Evolutionary conservation across 2,329 filamentous ascomycete species (phyloP), one percentile per base, ranked within the genome.

Genomic region (Hypoxylon sp.): DNA sequence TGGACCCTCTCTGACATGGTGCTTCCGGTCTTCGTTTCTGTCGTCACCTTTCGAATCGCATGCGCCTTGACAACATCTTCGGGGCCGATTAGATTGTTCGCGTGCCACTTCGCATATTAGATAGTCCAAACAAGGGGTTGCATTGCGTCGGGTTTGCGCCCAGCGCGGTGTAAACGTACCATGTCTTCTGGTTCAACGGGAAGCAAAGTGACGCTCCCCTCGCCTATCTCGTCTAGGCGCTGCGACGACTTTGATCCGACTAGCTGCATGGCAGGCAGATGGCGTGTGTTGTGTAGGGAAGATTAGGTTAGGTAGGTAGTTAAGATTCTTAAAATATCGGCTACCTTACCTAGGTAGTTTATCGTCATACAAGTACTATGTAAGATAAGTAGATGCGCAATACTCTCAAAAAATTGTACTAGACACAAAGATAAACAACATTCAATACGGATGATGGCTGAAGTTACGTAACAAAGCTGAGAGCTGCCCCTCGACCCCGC

Each of bases 71-170:
- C 80, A 50, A 85, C 74, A 72, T 89, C 87, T 67, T 83, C 81
- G 62, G 82, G 77, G 9, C 82, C 79, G 72, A 89, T 87, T 66
- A 89, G 81, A 78, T 89, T 89, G 77, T 89, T 87, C 72, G 86
- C 85, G 68, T 89, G 86, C 87, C 87, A 89, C 84, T 76, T 57
- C 9, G 23, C 2, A 30, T 41, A 30, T 63, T 56, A 69, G 59
- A 53, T 45, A 17, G 11, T 19, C 17, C 14, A 38, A 49, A 30
- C 21, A 19, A 25, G n/a, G n/a, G 30, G 36, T 34, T 36, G 21
- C 10, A n/a, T n/a, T 4, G n/a, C 23, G 11, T 7, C 13, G 23
- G 3, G 2, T 17, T 36, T 51, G n/a, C n/a, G 82, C 48, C 28
- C n/a, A 7, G 11, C 2, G 58, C 36, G 38, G 41, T 46, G n/a